Conservation (phyloP, 2,329 filamentous ascomycete genomes). For the Trichophaea hybrida region DNA sequence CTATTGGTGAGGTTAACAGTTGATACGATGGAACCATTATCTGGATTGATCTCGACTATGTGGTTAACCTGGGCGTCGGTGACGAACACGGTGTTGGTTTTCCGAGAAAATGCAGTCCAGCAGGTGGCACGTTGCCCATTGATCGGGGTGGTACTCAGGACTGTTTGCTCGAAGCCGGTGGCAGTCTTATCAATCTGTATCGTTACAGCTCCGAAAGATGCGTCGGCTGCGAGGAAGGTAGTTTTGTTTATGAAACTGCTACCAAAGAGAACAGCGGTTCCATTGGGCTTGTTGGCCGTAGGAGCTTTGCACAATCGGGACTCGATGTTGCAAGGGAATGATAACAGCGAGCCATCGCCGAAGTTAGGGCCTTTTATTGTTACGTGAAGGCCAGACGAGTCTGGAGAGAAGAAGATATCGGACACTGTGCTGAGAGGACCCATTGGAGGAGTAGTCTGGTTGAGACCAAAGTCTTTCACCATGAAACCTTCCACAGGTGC, state of each 20-base stretch:
- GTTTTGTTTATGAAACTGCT: constrained; percentile 36
- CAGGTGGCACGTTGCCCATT: constrained; percentile 43
- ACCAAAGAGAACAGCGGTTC: constrained; percentile 47
- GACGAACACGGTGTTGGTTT: constrained; percentile 42
- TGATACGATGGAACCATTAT: too few species aligned
- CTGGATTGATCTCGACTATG: constrained; percentile 47
- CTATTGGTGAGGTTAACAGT: too few species aligned
- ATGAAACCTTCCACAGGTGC: constrained; percentile 36
- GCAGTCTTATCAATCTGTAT: too few species aligned
- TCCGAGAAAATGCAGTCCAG: constrained; percentile 41
- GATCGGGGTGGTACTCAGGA: constrained; percentile 29
- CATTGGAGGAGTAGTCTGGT: constrained; percentile 43
- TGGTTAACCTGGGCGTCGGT: constrained; percentile 41
- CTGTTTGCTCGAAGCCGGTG: constrained; percentile 32
- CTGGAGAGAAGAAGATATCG: constrained; percentile 44
- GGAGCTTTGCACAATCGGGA: constrained; percentile 15
- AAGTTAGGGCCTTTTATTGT: constrained; percentile 53
- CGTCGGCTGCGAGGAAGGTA: constrained; percentile 42
- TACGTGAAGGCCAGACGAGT: constrained; percentile 39
- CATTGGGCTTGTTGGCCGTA: constrained; percentile 35
- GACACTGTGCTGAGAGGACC: constrained; percentile 47
- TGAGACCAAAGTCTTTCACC: constrained; percentile 36
- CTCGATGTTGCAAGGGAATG: constrained; percentile 35
- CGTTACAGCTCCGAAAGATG: constrained; percentile 43
- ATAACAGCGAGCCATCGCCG: constrained; percentile 43